A percentile compares a stretch with the other conserved stretches of the same genome.
phyloP scores from a whole-genome alignment of 1,139 yeast genomes.

The Magnusiomyces tetraspermus region DNA sequence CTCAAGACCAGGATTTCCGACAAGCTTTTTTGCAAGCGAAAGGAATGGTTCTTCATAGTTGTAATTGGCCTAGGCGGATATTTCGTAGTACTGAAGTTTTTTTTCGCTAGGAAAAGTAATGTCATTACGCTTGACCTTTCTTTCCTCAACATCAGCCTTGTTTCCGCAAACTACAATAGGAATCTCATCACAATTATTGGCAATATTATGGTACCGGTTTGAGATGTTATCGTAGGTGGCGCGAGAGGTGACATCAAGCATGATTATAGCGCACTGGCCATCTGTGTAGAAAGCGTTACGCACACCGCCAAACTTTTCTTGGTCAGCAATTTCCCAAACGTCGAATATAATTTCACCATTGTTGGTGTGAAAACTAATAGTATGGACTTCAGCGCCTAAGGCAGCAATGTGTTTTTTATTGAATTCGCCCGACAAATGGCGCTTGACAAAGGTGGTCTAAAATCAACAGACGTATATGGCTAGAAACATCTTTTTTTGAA shows the following conservation, averaged over 20 bases:
- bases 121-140: conserved; percentile 99
- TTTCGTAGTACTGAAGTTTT: conserved; percentile 98
- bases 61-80: conserved; percentile 98
- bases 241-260: conserved; percentile 99
- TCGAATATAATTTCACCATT: conserved; percentile 98
- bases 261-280: conserved; percentile 99
- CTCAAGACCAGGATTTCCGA: conserved; percentile 96
- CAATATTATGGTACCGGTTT: conserved; percentile 98
- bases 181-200: conserved; percentile 98
- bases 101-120: conserved; percentile 99
- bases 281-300: conserved; percentile 99
- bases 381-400: conserved; percentile 98
- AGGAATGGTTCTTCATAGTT: conserved; percentile 99
- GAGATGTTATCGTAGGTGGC: conserved; percentile 99
- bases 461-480: not conserved
- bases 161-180: conserved; percentile 99
- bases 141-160: conserved; percentile 98
- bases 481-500: not conserved
- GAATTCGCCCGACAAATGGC: conserved; percentile 99
- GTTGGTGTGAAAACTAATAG: conserved; percentile 96
- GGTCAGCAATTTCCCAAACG: conserved; percentile 99
- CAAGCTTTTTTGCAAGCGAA: conserved; percentile 99
- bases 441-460: conserved; percentile 97
- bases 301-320: conserved; percentile 98
- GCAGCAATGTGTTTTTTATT: conserved; percentile 99